A percentile compares a stretch with the other conserved stretches of the same genome.
Evolutionary conservation across 305 asterid species (phyloP).

Genomic region (Ajuga reptans): DNA sequence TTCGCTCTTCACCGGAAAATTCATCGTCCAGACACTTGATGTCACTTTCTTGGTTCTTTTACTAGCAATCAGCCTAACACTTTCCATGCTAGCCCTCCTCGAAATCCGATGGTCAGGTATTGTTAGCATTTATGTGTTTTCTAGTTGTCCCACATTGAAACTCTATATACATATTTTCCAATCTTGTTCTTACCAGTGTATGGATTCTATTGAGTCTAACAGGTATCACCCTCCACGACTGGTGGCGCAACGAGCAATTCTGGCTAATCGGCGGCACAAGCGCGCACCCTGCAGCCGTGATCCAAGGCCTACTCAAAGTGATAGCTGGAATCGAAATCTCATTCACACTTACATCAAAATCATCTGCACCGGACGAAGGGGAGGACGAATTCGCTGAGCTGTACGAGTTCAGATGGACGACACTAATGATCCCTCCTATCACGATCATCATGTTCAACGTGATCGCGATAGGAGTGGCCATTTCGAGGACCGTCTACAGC

Average conservation of each 20-base stretch:
- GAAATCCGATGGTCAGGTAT: constrained; percentile 90
- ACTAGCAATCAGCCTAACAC: constrained; percentile 54
- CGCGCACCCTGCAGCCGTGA: constrained; percentile 83
- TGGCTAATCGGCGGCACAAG: constrained; percentile 94
- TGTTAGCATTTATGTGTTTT: no score
- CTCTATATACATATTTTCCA: no score
- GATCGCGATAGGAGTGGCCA: constrained; percentile 61
- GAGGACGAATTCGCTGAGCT: constrained; percentile 75
- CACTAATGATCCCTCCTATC: constrained; percentile 76
- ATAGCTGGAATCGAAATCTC: constrained; percentile 78
- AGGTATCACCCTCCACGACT: constrained; percentile 76
- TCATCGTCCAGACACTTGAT: constrained; percentile 69
- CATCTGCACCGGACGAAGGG: constrained; percentile 60
- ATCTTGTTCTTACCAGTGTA: no score
- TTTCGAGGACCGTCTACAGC: constrained; percentile 65
- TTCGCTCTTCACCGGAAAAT: constrained; percentile 75
- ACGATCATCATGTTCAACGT: constrained; percentile 64
- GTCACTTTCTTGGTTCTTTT: constrained; percentile 52
- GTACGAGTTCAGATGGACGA: constrained; percentile 75
- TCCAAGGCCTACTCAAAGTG: constrained; percentile 76
- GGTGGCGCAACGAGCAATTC: constrained; percentile 96
- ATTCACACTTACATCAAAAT: constrained; percentile 74
- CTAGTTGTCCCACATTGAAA: no score
- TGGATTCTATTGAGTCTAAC: no score
- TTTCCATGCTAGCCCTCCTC: constrained; percentile 61